These are phyloP conservation scores for Mucor plumbeus DNA, from an alignment of 371 early-diverging fungal genomes.

Conservation along the genomic window DNA sequence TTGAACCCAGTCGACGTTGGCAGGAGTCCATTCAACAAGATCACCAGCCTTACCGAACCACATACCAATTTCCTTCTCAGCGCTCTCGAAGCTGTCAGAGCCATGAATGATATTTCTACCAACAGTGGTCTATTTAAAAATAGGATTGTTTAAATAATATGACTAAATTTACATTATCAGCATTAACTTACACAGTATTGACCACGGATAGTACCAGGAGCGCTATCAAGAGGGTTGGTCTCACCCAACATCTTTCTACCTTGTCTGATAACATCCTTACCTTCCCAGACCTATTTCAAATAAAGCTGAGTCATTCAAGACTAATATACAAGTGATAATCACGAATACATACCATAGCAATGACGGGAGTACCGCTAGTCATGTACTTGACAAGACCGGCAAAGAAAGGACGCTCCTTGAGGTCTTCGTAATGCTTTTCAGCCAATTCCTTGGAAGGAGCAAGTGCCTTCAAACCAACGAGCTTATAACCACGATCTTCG, in stretches of 20 bases:
- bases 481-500: conserved; percentile 78
- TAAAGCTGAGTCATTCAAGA: conserved; percentile 13
- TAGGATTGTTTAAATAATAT: neutral
- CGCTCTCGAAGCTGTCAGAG: conserved; percentile 90
- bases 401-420: conserved; percentile 88
- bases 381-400: conserved; percentile 80
- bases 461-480: conserved; percentile 58
- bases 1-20: conserved; percentile 49
- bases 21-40: conserved; percentile 51
- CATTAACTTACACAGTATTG: conserved; percentile 68
- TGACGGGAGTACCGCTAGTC: conserved; percentile 71
- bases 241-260: conserved; percentile 91
- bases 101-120: conserved; percentile 95
- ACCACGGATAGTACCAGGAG: conserved; percentile 95
- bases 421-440: conserved; percentile 91
- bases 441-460: conserved; percentile 73
- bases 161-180: neutral
- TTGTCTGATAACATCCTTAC: conserved; percentile 88
- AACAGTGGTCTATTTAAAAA: conserved; percentile 52
- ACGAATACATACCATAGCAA: conserved; percentile 54
- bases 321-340: conserved; percentile 17
- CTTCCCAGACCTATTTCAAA: conserved; percentile 71
- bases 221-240: conserved; percentile 81
- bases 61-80: conserved; percentile 89
- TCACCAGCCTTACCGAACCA: conserved; percentile 85